Evolutionary conservation across 176 grass and related monocot species (phyloP).

Genomic region (Lolium perenne): DNA sequence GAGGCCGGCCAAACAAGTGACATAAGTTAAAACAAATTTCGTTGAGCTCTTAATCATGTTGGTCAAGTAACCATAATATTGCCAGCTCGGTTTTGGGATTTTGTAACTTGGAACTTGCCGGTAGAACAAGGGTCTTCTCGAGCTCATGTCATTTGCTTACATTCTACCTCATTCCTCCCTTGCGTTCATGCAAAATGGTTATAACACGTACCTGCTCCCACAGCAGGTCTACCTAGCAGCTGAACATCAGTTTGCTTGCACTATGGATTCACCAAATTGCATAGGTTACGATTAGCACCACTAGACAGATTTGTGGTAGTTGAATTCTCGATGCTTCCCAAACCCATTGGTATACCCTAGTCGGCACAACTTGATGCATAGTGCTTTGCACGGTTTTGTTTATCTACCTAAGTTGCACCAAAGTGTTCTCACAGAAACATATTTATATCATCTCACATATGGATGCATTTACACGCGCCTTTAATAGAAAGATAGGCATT

Average conservation of each 20-base stretch:
- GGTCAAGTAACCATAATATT: no score
- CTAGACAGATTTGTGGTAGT: no score
- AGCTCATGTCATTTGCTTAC: no score
- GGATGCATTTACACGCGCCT: neutral
- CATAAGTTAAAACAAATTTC: no score
- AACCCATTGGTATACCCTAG: neutral
- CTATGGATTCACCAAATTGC: neutral
- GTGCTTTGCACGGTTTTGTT: neutral
- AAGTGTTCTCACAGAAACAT: neutral
- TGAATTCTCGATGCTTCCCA: neutral
- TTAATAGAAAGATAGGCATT: neutral
- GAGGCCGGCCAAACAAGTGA: no score
- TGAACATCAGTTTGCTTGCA: neutral
- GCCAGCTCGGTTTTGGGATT: no score
- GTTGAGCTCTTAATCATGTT: no score
- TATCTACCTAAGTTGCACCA: neutral
- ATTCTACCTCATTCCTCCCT: neutral
- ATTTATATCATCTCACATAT: neutral
- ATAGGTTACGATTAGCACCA: neutral
- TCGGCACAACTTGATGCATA: neutral
- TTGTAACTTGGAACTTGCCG: no score
- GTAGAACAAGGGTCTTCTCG: no score
- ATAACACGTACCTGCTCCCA: neutral
- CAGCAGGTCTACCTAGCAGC: neutral
- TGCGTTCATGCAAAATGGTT: neutral